Percentiles rank a stretch among this genome's conserved stretches.
Conservation (phyloP, 768 basidiomycete genomes). For the Hericium rajendrae region DNA sequence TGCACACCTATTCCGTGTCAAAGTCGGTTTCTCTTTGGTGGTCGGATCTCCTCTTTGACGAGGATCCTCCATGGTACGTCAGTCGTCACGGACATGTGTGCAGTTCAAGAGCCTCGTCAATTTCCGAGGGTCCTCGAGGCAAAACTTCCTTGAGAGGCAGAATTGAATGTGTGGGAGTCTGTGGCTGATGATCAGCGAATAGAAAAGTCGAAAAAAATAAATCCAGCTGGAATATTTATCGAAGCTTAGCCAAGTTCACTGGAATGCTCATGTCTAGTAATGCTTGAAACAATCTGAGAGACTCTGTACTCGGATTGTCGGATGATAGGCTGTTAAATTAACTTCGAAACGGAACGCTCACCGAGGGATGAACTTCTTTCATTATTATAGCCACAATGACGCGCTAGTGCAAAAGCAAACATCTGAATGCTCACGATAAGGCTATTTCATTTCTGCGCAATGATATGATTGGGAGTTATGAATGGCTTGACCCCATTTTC, state of each 20-base stretch:
- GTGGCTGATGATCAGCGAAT: not conserved
- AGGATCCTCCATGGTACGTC: not conserved
- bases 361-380: too few species aligned
- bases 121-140: not conserved
- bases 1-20: not conserved
- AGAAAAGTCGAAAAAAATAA: not conserved
- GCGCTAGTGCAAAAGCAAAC: too few species aligned
- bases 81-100: not conserved
- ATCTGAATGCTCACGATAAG: too few species aligned
- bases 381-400: too few species aligned
- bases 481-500: not conserved
- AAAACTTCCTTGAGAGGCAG: not conserved
- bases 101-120: not conserved
- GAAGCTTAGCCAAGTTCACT: too few species aligned
- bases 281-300: too few species aligned
- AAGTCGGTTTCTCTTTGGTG: not conserved
- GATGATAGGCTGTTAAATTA: too few species aligned
- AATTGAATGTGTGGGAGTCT: not conserved
- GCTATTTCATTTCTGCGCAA: too few species aligned
- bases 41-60: not conserved
- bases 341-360: too few species aligned
- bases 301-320: too few species aligned
- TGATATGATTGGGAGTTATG: not conserved
- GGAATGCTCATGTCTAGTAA: too few species aligned
- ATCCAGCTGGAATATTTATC: not conserved